Evolutionary conservation across 208 protist genomes (phyloP).

Genomic region (Paratrypanosoma confusum): DNA sequence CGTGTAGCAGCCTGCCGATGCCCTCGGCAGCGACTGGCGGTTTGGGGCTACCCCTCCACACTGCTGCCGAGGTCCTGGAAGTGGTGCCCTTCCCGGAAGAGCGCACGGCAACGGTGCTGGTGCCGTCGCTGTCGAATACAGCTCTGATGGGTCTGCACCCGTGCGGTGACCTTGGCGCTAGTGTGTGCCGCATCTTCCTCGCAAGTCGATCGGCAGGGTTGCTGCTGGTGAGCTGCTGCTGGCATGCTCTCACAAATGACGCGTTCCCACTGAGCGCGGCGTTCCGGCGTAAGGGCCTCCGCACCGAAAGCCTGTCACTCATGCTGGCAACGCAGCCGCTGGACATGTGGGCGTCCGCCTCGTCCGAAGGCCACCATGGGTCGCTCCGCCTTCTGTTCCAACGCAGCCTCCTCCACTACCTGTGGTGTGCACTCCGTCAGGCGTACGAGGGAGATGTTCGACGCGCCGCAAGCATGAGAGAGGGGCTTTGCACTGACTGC

Average conservation of each 20-base stretch:
- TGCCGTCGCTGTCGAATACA: conserved; percentile 57
- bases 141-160: conserved; percentile 75
- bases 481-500: neutral
- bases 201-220: conserved; percentile 34
- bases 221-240: conserved; percentile 87
- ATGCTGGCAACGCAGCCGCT: conserved; percentile 80
- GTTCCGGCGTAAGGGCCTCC: conserved; percentile 32
- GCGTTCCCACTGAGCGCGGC: conserved; percentile 69
- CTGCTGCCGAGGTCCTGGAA: conserved; percentile 20
- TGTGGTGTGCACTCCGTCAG: conserved; percentile 31
- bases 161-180: conserved; percentile 81
- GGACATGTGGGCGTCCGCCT: conserved; percentile 64
- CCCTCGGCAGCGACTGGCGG: too few species aligned
- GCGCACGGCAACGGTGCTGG: conserved; percentile 22
- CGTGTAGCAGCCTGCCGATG: too few species aligned
- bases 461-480: too few species aligned
- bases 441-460: conserved; percentile 6
- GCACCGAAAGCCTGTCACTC: conserved; percentile 38
- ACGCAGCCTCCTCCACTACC: conserved; percentile 52
- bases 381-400: conserved; percentile 71
- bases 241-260: conserved; percentile 58
- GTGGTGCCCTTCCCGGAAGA: conserved; percentile 23
- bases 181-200: conserved; percentile 58
- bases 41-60: too few species aligned
- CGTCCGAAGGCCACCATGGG: conserved; percentile 45